Conservation (phyloP, 495 filamentous ascomycete species). For the Terfezia claveryi region DNA sequence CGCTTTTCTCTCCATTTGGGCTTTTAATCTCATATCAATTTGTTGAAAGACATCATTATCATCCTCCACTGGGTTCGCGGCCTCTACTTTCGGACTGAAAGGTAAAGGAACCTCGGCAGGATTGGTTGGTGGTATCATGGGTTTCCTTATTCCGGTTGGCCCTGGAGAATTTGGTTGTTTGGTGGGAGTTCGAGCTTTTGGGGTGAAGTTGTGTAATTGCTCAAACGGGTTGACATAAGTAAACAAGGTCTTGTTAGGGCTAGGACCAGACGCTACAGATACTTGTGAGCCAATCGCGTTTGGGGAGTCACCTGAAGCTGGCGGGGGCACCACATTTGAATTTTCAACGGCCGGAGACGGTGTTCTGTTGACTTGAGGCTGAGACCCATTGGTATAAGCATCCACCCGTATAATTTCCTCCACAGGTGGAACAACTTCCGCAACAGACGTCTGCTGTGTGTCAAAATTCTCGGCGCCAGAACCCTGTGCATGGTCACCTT, state of each 20-base stretch:
- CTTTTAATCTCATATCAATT: background rate
- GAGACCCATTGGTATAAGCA: background rate
- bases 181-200: conserved; percentile 31
- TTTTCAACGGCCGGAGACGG: background rate
- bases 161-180: conserved; percentile 10
- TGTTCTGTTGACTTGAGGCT: background rate
- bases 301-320: background rate
- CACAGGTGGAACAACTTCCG: conserved; percentile 11
- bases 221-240: conserved; percentile 67
- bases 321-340: background rate
- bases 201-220: conserved; percentile 44
- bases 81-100: conserved; percentile 5
- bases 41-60: background rate
- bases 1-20: background rate
- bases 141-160: conserved; percentile 9
- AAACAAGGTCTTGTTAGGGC: conserved; percentile 30
- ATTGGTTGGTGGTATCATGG: background rate
- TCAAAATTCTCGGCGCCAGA: background rate
- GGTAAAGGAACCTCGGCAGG: conserved; percentile 12
- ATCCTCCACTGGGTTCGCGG: background rate
- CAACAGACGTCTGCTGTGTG: conserved; percentile 1
- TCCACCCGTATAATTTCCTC: background rate
- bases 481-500: background rate
- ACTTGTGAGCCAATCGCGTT: background rate
- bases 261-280: conserved; percentile 8